Evolutionary conservation across 108 stramenopile genomes (phyloP).

Genomic region (Skeletonema marinoi): DNA sequence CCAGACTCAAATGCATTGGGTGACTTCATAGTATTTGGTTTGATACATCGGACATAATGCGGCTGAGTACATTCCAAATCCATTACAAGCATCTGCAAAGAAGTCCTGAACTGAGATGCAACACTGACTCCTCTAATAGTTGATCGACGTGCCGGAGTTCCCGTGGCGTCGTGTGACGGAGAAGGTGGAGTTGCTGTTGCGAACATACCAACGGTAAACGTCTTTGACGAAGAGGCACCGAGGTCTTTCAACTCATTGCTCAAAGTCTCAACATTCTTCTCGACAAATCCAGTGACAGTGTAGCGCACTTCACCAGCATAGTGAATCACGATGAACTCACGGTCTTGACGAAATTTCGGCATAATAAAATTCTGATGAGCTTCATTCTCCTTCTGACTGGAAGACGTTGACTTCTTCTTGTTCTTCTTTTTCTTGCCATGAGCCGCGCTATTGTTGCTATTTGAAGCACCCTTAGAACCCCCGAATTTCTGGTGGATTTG

Average conservation of each 20-base stretch:
- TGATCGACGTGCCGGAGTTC: slow-evolving; percentile 54
- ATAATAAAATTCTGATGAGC: slow-evolving; percentile 81
- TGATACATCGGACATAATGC: slow-evolving; percentile 93
- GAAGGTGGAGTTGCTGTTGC: slow-evolving; percentile 17
- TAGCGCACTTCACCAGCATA: slow-evolving; percentile 95
- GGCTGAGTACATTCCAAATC: slow-evolving; percentile 87
- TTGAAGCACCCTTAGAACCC: slow-evolving; percentile 39
- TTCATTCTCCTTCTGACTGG: slow-evolving; percentile 18
- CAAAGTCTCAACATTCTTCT: slow-evolving; percentile 93
- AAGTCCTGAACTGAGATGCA: slow-evolving; percentile 86
- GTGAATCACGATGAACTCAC: slow-evolving; percentile 88
- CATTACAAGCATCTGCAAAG: slow-evolving; percentile 77
- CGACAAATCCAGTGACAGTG: slow-evolving; percentile 87
- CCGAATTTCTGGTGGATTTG: slow-evolving; percentile 88
- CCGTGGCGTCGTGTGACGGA: slow-evolving; percentile 7
- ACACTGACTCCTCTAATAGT: slow-evolving; percentile 87
- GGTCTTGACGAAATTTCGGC: slow-evolving; percentile 90
- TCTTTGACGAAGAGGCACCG: slow-evolving; percentile 59
- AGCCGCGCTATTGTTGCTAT: not conserved
- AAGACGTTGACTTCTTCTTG: slow-evolving; percentile 26
- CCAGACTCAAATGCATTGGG: slow-evolving; percentile 72
- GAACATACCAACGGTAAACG: slow-evolving; percentile 61
- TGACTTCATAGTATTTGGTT: slow-evolving; percentile 84
- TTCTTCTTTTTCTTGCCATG: slow-evolving; percentile 51
- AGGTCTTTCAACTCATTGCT: slow-evolving; percentile 85